These are phyloP conservation scores for Pyrenochaeta sp. DNA, from an alignment of 2,329 filamentous ascomycete species.

Conservation along the genomic window DNA sequence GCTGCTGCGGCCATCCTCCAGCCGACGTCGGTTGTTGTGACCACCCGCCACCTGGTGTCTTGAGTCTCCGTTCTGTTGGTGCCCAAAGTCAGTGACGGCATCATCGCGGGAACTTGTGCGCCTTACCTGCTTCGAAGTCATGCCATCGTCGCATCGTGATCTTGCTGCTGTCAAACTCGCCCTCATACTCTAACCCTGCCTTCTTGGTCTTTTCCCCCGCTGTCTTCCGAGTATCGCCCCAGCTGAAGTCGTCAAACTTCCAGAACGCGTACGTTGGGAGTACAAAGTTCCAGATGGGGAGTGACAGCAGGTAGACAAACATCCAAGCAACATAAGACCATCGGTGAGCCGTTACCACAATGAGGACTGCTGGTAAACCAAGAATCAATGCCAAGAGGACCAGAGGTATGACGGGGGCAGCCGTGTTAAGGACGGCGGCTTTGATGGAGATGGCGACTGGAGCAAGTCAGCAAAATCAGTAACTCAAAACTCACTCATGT, in stretches of 20 bases:
- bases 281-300: slow-evolving; percentile 98
- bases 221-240: slow-evolving; percentile 97
- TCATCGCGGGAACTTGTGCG: slow-evolving; percentile 21
- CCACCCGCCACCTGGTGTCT: slow-evolving; percentile 47
- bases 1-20: slow-evolving; percentile 45
- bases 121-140: slow-evolving; percentile 83
- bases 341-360: slow-evolving; percentile 91
- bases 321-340: slow-evolving; percentile 96
- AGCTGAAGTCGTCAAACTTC: slow-evolving; percentile 99
- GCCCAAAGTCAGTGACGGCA: slow-evolving; percentile 36
- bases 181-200: slow-evolving; percentile 84
- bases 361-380: slow-evolving; percentile 89
- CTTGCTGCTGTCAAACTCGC: slow-evolving; percentile 97
- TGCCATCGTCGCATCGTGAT: slow-evolving; percentile 98
- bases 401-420: slow-evolving; percentile 85
- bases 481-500: slow-evolving; percentile 9
- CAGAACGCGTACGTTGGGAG: slow-evolving; percentile 95
- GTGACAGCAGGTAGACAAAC: slow-evolving; percentile 90
- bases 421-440: slow-evolving; percentile 63
- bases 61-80: slow-evolving; percentile 54
- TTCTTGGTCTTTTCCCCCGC: slow-evolving; percentile 89
- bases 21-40: slow-evolving; percentile 49
- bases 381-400: slow-evolving; percentile 89
- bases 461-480: slow-evolving; percentile 35
- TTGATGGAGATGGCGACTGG: slow-evolving; percentile 85